Conservation (phyloP, 768 basidiomycete species). For the Suillus paluster region DNA sequence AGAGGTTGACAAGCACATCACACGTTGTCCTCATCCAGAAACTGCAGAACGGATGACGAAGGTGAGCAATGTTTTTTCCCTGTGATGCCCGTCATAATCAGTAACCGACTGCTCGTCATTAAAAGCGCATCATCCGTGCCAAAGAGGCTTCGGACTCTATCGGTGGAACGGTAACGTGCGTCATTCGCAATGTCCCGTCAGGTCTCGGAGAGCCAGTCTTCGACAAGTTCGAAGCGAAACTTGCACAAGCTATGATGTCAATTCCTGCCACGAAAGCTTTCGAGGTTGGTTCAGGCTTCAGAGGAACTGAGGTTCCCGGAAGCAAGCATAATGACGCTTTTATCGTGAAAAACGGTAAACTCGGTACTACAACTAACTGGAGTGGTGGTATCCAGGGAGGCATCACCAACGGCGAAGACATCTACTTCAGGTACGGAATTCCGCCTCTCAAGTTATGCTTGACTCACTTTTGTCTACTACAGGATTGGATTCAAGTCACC, state of each 20-base stretch:
- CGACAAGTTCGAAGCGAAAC: slow-evolving; percentile 96
- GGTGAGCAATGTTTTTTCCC: slow-evolving; percentile 46
- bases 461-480: slow-evolving; percentile 11
- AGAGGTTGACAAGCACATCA: slow-evolving; percentile 85
- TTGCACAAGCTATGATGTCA: slow-evolving; percentile 98
- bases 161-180: slow-evolving; percentile 97
- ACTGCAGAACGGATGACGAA: slow-evolving; percentile 91
- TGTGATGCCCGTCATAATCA: slow-evolving; percentile 41
- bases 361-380: slow-evolving; percentile 92
- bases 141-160: slow-evolving; percentile 93
- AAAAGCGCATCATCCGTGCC: slow-evolving; percentile 89
- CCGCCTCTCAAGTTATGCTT: slow-evolving; percentile 9
- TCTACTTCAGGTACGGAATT: slow-evolving; percentile 86
- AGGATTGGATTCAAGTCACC: slow-evolving; percentile 98
- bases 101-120: slow-evolving; percentile 15
- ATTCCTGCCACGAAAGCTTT: slow-evolving; percentile 99
- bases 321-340: slow-evolving; percentile 94
- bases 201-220: slow-evolving; percentile 98
- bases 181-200: slow-evolving; percentile 86
- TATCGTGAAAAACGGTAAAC: slow-evolving; percentile 64
- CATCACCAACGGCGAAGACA: slow-evolving; percentile 95
- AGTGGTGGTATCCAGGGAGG: slow-evolving; percentile 98
- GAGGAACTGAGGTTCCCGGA: slow-evolving; percentile 91
- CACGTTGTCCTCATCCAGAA: slow-evolving; percentile 88
- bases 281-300: slow-evolving; percentile 97